phyloP scores from a whole-genome alignment of 2,329 filamentous ascomycete species.

The Cladosporium sp. region DNA sequence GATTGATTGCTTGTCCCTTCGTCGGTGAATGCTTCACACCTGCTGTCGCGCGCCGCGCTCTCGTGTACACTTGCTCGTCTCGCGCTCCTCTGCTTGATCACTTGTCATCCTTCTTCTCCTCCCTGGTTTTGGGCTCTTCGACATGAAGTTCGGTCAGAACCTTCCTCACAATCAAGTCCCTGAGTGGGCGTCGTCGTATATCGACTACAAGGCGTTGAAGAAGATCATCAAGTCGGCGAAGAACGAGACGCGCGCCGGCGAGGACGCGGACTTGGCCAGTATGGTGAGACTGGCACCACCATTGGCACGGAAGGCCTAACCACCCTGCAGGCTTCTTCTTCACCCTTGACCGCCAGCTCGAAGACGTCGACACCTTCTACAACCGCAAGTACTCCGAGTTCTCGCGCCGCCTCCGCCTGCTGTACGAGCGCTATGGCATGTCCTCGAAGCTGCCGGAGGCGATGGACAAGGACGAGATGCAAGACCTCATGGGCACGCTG shows the following conservation, averaged over 20 bases:
- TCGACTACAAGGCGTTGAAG: slow-evolving; percentile 88
- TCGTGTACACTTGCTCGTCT: not conserved
- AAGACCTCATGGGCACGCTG: slow-evolving; percentile 84
- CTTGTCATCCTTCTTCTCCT: not conserved
- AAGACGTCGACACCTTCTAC: slow-evolving; percentile 94
- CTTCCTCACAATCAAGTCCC: slow-evolving; percentile 78
- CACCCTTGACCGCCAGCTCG: slow-evolving; percentile 90
- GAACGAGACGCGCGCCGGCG: slow-evolving; percentile 56
- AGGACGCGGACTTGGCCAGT: slow-evolving; percentile 86
- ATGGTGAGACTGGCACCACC: slow-evolving; percentile 34
- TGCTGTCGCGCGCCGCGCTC: not conserved
- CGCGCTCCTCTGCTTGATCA: not conserved
- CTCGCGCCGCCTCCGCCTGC: slow-evolving; percentile 72
- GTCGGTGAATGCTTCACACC: not conserved
- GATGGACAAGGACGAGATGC: slow-evolving; percentile 80
- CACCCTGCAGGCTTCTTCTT: slow-evolving; percentile 79
- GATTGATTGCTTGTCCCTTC: not conserved
- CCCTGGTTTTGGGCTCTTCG: not conserved
- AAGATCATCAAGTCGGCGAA: slow-evolving; percentile 80
- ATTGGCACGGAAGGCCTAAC: slow-evolving; percentile 21
- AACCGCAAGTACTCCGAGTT: slow-evolving; percentile 90
- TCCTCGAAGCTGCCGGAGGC: slow-evolving; percentile 61
- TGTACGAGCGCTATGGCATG: slow-evolving; percentile 81
- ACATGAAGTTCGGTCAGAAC: slow-evolving; percentile 47
- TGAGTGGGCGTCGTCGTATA: slow-evolving; percentile 77